Conservation (phyloP, 2,329 filamentous ascomycete genomes). For the Aspergillus texensis region DNA sequence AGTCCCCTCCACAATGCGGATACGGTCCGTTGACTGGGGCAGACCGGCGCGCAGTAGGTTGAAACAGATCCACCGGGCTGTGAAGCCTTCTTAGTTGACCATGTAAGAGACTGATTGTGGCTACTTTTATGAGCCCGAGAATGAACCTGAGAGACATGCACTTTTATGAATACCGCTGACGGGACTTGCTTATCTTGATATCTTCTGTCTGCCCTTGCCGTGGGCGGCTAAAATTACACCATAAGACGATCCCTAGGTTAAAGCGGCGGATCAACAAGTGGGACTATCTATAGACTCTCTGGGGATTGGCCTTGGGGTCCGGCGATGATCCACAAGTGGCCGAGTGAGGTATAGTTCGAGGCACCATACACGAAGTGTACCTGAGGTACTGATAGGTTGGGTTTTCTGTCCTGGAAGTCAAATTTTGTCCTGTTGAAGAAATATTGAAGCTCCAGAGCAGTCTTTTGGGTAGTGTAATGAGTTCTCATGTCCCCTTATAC, state of each 20-base stretch:
- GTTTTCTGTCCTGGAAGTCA: background rate
- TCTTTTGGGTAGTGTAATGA: background rate
- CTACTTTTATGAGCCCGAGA: background rate
- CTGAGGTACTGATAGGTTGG: background rate
- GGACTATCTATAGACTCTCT: conserved; percentile 8
- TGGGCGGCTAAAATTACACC: conserved; percentile 1
- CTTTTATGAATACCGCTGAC: background rate
- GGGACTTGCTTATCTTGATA: background rate
- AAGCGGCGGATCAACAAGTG: conserved; percentile 10
- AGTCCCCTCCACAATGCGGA: conserved; percentile 13
- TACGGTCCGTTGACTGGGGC: conserved; percentile 18
- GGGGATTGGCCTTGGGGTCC: conserved; percentile 7
- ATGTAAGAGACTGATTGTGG: background rate
- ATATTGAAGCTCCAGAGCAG: background rate
- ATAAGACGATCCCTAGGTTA: background rate
- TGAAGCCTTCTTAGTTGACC: background rate
- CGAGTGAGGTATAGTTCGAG: background rate
- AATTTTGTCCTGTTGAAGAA: background rate
- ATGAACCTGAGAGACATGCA: background rate
- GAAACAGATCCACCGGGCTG: conserved; percentile 11
- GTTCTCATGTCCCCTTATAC: background rate
- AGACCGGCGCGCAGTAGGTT: conserved; percentile 17
- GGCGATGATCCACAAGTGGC: conserved; percentile 5
- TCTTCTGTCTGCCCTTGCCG: background rate
- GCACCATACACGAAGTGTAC: background rate